Conservation (phyloP, 352 stramenopile species). For the Phytophthora agathidicida region DNA sequence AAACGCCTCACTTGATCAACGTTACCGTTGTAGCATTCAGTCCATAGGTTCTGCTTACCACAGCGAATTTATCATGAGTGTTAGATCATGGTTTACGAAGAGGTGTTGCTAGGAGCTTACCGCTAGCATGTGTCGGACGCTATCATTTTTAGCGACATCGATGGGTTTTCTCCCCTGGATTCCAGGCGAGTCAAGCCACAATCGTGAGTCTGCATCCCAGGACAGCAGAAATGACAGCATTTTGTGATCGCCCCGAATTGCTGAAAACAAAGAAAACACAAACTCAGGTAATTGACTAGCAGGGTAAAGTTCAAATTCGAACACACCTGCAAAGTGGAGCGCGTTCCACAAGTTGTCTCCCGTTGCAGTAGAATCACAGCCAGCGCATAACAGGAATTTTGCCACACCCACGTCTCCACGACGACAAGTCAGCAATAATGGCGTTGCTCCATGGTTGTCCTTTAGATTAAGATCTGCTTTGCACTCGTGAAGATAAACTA, state of each 20-base stretch:
- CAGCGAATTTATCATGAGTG: neutral
- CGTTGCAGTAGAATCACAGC: slow-evolving; percentile 36
- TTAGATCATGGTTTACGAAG: neutral
- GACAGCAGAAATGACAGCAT: slow-evolving; percentile 45
- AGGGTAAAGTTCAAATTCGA: neutral
- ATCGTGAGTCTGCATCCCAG: slow-evolving; percentile 49
- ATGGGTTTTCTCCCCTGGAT: slow-evolving; percentile 45
- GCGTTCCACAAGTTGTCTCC: slow-evolving; percentile 43
- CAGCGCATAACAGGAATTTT: slow-evolving; percentile 34
- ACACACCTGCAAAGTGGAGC: slow-evolving; percentile 50
- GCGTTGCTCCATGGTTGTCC: slow-evolving; percentile 44
- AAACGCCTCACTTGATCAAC: slow-evolving; percentile 30
- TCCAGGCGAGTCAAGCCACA: slow-evolving; percentile 40
- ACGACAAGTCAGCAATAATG: slow-evolving; percentile 48
- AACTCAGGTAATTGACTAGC: neutral
- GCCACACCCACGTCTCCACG: slow-evolving; percentile 27
- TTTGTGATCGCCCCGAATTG: slow-evolving; percentile 31
- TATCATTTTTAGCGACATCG: slow-evolving; percentile 38
- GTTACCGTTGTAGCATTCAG: slow-evolving; percentile 41
- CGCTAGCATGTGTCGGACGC: slow-evolving; percentile 28
- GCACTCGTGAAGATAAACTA: slow-evolving; percentile 28
- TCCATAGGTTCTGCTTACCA: slow-evolving; percentile 45
- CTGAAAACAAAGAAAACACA: slow-evolving; percentile 11
- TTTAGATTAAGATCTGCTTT: slow-evolving; percentile 43
- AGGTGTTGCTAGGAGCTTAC: slow-evolving; percentile 18